phyloP scores from a whole-genome alignment of 75 land plant genomes.

The Gnetum montanum region DNA sequence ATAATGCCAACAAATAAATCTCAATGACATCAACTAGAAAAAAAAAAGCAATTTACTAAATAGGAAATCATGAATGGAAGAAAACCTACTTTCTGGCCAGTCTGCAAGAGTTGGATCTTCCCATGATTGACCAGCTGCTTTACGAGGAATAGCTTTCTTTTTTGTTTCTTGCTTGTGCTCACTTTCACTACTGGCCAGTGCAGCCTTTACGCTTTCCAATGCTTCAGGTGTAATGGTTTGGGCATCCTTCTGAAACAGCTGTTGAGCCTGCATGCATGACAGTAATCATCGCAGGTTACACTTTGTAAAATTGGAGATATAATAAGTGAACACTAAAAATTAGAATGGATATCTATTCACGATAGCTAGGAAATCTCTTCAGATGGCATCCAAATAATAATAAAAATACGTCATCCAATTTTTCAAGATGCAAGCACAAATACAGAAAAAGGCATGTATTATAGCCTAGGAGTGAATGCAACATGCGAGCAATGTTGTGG shows the following conservation, averaged over 20 bases:
- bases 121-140: conserved; percentile 98
- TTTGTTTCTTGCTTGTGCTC: conserved; percentile 91
- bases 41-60: conserved; percentile 3
- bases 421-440: no score
- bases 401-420: no score
- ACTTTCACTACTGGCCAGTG: conserved; percentile 88
- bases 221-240: conserved; percentile 98
- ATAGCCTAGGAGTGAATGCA: no score
- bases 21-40: background rate
- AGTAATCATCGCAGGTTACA: no score
- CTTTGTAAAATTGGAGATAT: no score
- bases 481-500: no score
- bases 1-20: background rate
- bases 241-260: conserved; percentile 95
- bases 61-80: conserved; percentile 17
- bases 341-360: no score
- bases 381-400: no score
- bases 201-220: conserved; percentile 95
- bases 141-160: conserved; percentile 87
- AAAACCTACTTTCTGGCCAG: conserved; percentile 99
- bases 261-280: conserved; percentile 68
- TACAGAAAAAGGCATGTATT: no score
- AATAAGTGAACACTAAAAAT: no score
- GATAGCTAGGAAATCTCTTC: no score
- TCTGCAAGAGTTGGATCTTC: conserved; percentile 98